phyloP scores from a whole-genome alignment of 148 eudicot species.

The Fagopyrum tataricum region DNA sequence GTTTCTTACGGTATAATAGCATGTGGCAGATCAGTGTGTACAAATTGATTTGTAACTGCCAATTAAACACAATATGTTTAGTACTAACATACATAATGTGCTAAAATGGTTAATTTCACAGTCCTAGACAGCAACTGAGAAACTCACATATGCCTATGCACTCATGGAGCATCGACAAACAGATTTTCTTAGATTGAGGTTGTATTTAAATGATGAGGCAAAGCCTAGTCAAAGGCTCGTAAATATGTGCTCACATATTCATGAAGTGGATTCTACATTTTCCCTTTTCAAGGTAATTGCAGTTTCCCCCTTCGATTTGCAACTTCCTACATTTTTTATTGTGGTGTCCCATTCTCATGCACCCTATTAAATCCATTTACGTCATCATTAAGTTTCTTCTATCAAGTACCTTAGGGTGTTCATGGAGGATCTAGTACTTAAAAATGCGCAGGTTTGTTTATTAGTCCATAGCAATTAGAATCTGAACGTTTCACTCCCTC shows the following conservation, averaged over 20 bases:
- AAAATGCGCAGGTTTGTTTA: background rate
- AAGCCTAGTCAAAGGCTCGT: conserved; percentile 45
- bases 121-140: conserved; percentile 36
- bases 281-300: conserved; percentile 51
- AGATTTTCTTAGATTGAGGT: conserved; percentile 47
- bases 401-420: background rate
- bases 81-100: background rate
- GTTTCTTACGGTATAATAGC: background rate
- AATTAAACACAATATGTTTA: background rate
- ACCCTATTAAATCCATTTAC: background rate
- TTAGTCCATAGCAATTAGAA: background rate
- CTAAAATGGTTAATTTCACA: conserved; percentile 29
- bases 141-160: conserved; percentile 68
- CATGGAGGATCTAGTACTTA: background rate
- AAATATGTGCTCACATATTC: conserved; percentile 44
- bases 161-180: conserved; percentile 67
- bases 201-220: conserved; percentile 41
- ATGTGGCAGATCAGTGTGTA: background rate
- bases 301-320: background rate
- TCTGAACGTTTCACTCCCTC: background rate
- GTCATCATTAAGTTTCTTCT: background rate
- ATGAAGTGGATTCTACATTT: conserved; percentile 22
- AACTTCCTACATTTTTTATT: conserved; percentile 2
- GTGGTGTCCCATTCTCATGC: background rate
- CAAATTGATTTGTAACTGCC: background rate